phyloP scores from a whole-genome alignment of 176 grass and related monocot genomes.

The Ensete glaucum region DNA sequence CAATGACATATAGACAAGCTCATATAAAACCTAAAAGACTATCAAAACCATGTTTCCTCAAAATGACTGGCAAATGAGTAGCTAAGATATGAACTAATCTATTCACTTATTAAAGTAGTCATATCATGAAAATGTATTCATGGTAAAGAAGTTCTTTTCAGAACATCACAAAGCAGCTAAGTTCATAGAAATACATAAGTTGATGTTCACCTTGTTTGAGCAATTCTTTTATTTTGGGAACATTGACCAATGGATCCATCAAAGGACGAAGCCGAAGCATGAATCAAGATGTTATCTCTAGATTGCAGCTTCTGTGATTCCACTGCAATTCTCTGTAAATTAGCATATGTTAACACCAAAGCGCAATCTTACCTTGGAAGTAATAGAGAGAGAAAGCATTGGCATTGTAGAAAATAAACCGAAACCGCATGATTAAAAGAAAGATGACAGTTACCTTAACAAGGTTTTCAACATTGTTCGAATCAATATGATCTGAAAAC shows the following conservation, averaged over 20 bases:
- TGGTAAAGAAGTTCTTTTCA: too few relatives aligned
- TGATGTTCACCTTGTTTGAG: conserved; percentile 16
- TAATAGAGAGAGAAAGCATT: too few relatives aligned
- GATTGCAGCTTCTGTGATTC: not conserved
- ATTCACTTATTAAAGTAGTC: too few relatives aligned
- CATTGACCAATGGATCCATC: conserved; percentile 11
- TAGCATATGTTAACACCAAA: not conserved
- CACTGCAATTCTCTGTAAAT: not conserved
- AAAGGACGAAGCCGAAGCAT: not conserved
- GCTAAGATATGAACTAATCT: too few relatives aligned
- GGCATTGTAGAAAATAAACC: not conserved
- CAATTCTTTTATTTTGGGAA: conserved; percentile 10
- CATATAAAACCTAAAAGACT: too few relatives aligned
- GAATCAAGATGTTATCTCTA: not conserved
- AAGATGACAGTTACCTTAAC: too few relatives aligned
- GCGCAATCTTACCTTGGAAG: too few relatives aligned
- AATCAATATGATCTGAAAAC: not conserved
- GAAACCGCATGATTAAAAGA: not conserved
- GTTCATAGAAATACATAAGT: not conserved
- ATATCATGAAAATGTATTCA: not conserved
- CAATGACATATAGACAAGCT: too few relatives aligned
- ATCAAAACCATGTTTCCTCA: too few relatives aligned
- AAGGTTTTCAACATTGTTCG: not conserved
- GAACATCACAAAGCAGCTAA: not conserved
- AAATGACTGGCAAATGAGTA: too few relatives aligned